phyloP scores from a whole-genome alignment of 2,329 filamentous ascomycete species.

The Ampelomyces quisqualis region DNA sequence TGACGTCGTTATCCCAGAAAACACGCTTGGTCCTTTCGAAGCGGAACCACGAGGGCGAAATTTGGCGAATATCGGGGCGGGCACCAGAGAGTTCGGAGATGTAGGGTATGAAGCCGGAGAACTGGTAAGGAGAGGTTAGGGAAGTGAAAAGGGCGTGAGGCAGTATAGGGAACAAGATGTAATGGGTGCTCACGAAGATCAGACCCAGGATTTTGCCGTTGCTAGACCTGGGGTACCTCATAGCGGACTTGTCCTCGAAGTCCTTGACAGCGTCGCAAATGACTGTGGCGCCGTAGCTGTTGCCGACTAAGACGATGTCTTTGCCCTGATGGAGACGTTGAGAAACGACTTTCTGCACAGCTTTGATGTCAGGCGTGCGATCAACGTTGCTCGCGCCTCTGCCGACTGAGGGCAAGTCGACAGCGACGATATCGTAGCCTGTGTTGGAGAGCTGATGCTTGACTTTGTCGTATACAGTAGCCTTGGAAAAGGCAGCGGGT shows the following conservation, averaged over 20 bases:
- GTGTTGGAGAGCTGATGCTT: conserved; percentile 8
- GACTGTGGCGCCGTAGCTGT: conserved; percentile 33
- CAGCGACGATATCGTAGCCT: conserved; percentile 17
- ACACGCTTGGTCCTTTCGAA: conserved; percentile 16
- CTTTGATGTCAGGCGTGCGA: conserved; percentile 20
- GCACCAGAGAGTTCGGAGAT: conserved; percentile 15
- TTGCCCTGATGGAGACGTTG: conserved; percentile 13
- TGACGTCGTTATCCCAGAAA: conserved; percentile 14
- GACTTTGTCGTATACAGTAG: conserved; percentile 22
- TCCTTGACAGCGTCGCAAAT: conserved; percentile 29
- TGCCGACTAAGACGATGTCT: conserved; percentile 30
- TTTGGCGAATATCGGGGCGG: conserved; percentile 16
- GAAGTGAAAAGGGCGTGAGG: too few relatives aligned
- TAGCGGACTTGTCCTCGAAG: conserved; percentile 4
- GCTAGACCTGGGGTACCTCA: neutral
- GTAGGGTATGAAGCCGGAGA: conserved; percentile 26
- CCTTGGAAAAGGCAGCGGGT: conserved; percentile 24
- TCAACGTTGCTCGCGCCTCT: conserved; percentile 4
- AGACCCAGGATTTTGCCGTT: conserved; percentile 22
- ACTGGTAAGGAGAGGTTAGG: conserved; percentile 1
- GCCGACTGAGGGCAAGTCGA: conserved; percentile 29
- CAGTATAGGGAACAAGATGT: too few relatives aligned
- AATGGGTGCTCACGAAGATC: conserved; percentile 9
- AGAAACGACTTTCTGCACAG: conserved; percentile 15
- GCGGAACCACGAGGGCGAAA: conserved; percentile 23